These are phyloP conservation scores for Aureobasidium melanogenum DNA, from an alignment of 2,329 filamentous ascomycete species.

Conservation along the genomic window DNA sequence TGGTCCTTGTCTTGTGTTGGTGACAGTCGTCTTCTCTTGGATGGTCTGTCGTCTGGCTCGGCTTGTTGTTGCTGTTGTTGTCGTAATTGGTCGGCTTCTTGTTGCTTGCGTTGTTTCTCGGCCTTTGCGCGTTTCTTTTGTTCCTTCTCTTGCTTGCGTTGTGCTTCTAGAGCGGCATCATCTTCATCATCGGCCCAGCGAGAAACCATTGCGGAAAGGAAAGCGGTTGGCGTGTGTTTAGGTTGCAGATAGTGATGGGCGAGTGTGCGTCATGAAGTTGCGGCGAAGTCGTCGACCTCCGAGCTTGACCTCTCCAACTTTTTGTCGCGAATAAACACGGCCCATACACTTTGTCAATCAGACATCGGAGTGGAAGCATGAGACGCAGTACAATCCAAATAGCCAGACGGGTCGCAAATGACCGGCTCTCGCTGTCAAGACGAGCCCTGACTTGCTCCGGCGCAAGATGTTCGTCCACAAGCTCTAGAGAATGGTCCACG, in stretches of 20 bases:
- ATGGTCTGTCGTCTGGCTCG: constrained; percentile 32
- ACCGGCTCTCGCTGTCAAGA: not conserved
- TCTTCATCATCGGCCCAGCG: constrained; percentile 84
- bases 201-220: constrained; percentile 39
- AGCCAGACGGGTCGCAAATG: not conserved
- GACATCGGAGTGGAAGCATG: constrained; percentile 3
- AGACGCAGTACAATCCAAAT: constrained; percentile 10
- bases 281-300: constrained; percentile 9
- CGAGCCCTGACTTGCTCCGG: constrained; percentile 16
- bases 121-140: constrained; percentile 78
- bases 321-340: constrained; percentile 4
- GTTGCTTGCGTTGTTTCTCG: constrained; percentile 65
- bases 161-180: constrained; percentile 64
- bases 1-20: constrained; percentile 30
- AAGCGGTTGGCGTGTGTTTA: not conserved
- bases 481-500: constrained; percentile 73
- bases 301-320: not conserved
- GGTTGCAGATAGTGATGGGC: not conserved
- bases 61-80: constrained; percentile 19
- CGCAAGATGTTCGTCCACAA: constrained; percentile 34
- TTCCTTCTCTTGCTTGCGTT: constrained; percentile 73
- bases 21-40: constrained; percentile 55
- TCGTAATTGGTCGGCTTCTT: constrained; percentile 39
- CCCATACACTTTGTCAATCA: not conserved
- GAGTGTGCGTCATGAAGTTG: constrained; percentile 6